Evolutionary conservation across 1,284 basidiomycete species (phyloP).

Genomic region (Melampsora larici-populina): DNA sequence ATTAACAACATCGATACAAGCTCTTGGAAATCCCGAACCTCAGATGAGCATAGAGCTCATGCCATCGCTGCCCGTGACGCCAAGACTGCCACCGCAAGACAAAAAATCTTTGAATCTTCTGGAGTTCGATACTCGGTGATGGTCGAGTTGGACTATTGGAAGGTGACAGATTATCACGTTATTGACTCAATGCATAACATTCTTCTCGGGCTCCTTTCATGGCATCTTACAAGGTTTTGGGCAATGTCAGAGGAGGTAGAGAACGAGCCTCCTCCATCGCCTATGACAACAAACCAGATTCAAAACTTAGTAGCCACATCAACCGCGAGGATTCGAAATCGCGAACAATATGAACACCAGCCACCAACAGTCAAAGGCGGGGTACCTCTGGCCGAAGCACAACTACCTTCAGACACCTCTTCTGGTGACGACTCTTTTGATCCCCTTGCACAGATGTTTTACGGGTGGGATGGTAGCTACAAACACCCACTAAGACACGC

Average conservation of each 20-base stretch:
- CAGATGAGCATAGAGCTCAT: not conserved
- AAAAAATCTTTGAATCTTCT: not conserved
- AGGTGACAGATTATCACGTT: slow-evolving; percentile 9
- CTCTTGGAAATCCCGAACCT: not conserved
- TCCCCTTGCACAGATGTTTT: too few relatives aligned
- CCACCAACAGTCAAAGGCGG: too few relatives aligned
- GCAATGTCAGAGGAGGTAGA: slow-evolving; percentile 10
- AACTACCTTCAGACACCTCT: too few relatives aligned
- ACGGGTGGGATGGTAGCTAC: too few relatives aligned
- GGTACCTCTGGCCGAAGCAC: too few relatives aligned
- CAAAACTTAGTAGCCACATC: too few relatives aligned
- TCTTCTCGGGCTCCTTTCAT: not conserved
- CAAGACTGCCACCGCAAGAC: not conserved
- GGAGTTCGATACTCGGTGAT: slow-evolving; percentile 15
- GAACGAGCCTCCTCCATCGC: not conserved
- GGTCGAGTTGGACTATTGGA: slow-evolving; percentile 13
- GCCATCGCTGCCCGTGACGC: not conserved
- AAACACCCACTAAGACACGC: too few relatives aligned
- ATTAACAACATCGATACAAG: not conserved
- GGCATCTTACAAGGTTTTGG: slow-evolving; percentile 20
- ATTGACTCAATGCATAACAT: slow-evolving; percentile 23
- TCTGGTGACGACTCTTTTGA: too few relatives aligned
- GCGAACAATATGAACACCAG: not conserved
- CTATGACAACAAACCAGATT: not conserved
- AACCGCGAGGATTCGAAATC: not conserved